Evolutionary conservation across 2,329 filamentous ascomycete genomes (phyloP), one percentile per base, ranked within the genome.

Genomic region (Cytospora piceae): DNA sequence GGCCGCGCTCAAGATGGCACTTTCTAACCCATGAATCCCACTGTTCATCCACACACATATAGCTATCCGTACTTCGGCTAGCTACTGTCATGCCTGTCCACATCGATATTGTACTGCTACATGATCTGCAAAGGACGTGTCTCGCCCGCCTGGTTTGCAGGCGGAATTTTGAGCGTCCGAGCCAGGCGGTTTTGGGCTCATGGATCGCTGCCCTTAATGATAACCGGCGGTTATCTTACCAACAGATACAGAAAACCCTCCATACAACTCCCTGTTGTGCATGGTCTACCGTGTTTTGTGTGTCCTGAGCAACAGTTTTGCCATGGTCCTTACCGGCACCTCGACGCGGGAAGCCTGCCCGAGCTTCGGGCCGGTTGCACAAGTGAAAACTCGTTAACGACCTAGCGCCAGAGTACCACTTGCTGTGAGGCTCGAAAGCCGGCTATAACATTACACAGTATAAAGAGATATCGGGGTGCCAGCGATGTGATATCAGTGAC

Each of bases 61-160:
- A 49, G 15, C 37, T 63, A 57, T 51, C 8, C 54, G 20, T 34
- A 57, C 39, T 39, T 37, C n/a, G 15, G 14, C 17, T 14, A 20
- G 22, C n/a, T 37, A 56, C 39, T 56, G 60, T 32, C 27, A 55
- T 62, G 52, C 53, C 53, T 57, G 61, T 42, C 61, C 52, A 51
- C 24, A 20, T 51, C 29, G 39, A 57, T 31, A 52, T 39, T 22
- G 42, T 22, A 20, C 32, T 49, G 42, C 42, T 24, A 22, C 42
- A 9, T 7, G 8, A 17, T 12, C n/a, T 49, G 42, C 6, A 22
- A 12, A 6, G 42, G n/a, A 24, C 9, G 9, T 51, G 31, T 57
- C 52, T 56, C 37, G 52, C 46, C 37, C 51, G 54, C n/a, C 34
- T 55, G 42, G 59, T 29, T 29, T 53, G 61, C 61, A 63, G 32